Base-by-base conservation (phyloP, 768 basidiomycete genomes). In the Phlegmacium glaucopus region DNA sequence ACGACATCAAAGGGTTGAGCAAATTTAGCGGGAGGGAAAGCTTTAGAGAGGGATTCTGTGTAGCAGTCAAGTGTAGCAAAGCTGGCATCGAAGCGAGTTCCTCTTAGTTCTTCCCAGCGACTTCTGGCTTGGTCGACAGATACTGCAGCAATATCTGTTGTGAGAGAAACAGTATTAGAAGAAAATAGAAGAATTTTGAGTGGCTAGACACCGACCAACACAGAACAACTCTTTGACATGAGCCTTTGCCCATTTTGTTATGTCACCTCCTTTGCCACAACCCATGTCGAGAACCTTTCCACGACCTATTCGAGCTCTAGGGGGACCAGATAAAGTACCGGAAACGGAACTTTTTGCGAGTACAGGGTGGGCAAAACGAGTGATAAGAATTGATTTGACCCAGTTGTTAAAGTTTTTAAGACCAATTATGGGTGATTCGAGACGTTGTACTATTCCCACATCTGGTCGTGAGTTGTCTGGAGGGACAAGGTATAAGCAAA, bases 341-440 rank as follows among this genome's bases (percentile, higher is more conserved):
- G 50, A 51, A 45, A 56, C 49, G 9, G 60, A 52, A 48, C 72
- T 73, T 36, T 66, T 64, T 28, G 72, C 65, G 30, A 92, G 74
- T 27, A 73, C 83, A 3, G 87, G 84, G 61, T 86, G 83, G 1
- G 87, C 89, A 59, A 90, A 96, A 44, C 88, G 88, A 8, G 87
- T 85, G 61, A 99, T 96, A 52, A 98, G 76, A 13, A 98, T 94
- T 9, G 92, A 93, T 66, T 99, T 99, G 57, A 98, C 87, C 96
- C 96, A 99, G 71, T 99, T 99, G 71, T 99, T 99, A 72, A 98
- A 99, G 62, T 79, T 87, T 67, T 96, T 97, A 45, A 99, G 79
- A 30, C 96, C 96, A 45, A 96, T 92, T 57, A 98, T 99, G 36
- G 94, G 92, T 6, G 94, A 97, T 13, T 87, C 82, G 53, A 78